phyloP scores from a whole-genome alignment of 495 filamentous ascomycete genomes.

The Aspergillus panamensis region DNA sequence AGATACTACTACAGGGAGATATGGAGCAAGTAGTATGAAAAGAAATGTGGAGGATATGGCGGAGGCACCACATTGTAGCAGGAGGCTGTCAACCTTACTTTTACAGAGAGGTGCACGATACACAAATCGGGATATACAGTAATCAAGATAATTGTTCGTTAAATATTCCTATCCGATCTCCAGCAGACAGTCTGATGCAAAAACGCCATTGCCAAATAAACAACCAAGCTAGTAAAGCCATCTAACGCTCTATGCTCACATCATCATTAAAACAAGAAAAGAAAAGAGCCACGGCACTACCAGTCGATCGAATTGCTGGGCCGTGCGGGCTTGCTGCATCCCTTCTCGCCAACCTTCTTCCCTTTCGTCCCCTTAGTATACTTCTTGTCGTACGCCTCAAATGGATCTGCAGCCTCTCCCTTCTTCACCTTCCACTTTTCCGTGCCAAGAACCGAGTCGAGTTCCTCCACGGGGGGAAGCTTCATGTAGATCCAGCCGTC shows the following conservation, averaged over 20 bases:
- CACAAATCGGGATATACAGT: too few species aligned
- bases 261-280: slow-evolving; percentile 3
- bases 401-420: slow-evolving; percentile 61
- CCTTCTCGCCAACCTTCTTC: slow-evolving; percentile 52
- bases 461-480: slow-evolving; percentile 78
- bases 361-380: slow-evolving; percentile 51
- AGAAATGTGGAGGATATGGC: too few species aligned
- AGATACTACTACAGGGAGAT: too few species aligned
- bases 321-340: slow-evolving; percentile 40
- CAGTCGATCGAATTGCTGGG: slow-evolving; percentile 63
- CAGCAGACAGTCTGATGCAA: too few species aligned
- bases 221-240: not conserved
- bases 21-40: too few species aligned
- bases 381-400: slow-evolving; percentile 67
- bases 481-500: slow-evolving; percentile 85
- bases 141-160: too few species aligned
- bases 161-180: too few species aligned
- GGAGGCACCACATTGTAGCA: too few species aligned
- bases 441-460: slow-evolving; percentile 80
- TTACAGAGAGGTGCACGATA: too few species aligned
- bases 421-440: slow-evolving; percentile 78
- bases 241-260: slow-evolving; percentile 9
- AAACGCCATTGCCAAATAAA: slow-evolving; percentile 9
- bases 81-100: too few species aligned
- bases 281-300: slow-evolving; percentile 37